Evolutionary conservation across 1,139 yeast genomes (phyloP).

Genomic region (Taphrina wiesneri): DNA sequence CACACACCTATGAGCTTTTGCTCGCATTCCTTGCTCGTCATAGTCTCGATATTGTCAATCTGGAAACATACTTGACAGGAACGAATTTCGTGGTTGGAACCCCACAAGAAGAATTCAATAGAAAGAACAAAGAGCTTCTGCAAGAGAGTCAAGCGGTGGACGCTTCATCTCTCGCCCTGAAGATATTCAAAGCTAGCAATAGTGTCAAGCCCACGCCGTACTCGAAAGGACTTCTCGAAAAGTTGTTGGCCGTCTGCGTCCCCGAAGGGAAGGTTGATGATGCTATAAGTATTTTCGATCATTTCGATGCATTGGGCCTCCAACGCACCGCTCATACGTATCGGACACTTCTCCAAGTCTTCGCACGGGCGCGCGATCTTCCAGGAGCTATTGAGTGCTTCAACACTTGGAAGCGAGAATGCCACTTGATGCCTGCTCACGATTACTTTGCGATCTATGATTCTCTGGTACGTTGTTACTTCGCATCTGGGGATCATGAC

Average conservation of each 20-base stretch:
- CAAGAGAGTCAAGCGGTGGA: not conserved
- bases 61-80: not conserved
- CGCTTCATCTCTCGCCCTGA: constrained; percentile 2
- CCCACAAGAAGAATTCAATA: constrained; percentile 10
- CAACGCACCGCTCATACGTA: constrained; percentile 18
- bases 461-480: constrained; percentile 45
- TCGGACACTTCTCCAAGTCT: constrained; percentile 32
- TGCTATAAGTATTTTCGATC: constrained; percentile 13
- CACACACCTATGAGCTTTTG: constrained; percentile 2
- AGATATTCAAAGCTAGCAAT: constrained; percentile 17
- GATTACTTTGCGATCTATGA: constrained; percentile 41
- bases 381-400: constrained; percentile 39
- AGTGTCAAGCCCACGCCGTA: not conserved
- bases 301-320: not conserved
- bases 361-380: constrained; percentile 35
- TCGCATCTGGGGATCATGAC: constrained; percentile 41
- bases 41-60: not conserved
- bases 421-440: constrained; percentile 33
- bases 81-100: constrained; percentile 1
- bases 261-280: constrained; percentile 7
- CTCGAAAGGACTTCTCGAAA: not conserved
- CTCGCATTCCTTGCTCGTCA: not conserved
- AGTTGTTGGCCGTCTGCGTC: constrained; percentile 1
- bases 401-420: constrained; percentile 38
- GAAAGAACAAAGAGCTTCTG: not conserved